A percentile compares a stretch with the other conserved stretches of the same genome.
phyloP scores from a whole-genome alignment of 371 early-diverging fungal genomes.

The Mortierella sp. region DNA sequence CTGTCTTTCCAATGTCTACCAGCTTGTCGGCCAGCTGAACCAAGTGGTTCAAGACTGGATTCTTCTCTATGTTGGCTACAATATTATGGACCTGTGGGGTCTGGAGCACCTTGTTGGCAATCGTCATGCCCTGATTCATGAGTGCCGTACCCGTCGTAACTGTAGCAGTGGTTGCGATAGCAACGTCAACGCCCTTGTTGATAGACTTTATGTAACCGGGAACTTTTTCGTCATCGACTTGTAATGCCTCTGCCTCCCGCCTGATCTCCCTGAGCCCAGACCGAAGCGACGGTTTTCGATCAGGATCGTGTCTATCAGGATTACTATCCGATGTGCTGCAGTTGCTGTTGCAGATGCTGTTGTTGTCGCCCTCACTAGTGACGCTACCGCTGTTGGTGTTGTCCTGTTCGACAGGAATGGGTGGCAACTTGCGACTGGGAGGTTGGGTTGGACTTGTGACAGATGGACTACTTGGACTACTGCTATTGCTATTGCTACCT shows the following conservation, averaged over 20 bases:
- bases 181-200: slow-evolving; percentile 22
- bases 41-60: slow-evolving; percentile 37
- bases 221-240: neutral
- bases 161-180: slow-evolving; percentile 3
- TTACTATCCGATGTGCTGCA: neutral
- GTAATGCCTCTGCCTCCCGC: slow-evolving; percentile 13
- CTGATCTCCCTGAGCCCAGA: slow-evolving; percentile 15
- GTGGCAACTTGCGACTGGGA: slow-evolving; percentile 42
- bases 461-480: neutral
- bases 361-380: neutral
- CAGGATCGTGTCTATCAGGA: neutral
- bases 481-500: neutral
- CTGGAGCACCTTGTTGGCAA: slow-evolving; percentile 22
- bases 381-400: neutral
- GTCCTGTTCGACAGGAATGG: slow-evolving; percentile 18
- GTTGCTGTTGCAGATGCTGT: neutral
- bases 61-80: slow-evolving; percentile 21
- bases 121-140: slow-evolving; percentile 14
- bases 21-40: slow-evolving; percentile 55
- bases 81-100: slow-evolving; percentile 1
- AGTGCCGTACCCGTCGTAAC: slow-evolving; percentile 5
- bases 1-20: slow-evolving; percentile 57
- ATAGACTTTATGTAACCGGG: neutral
- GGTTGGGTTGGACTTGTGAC: slow-evolving; percentile 33
- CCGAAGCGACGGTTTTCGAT: neutral